A percentile compares a stretch with the other conserved stretches of the same genome.
These are phyloP conservation scores for Cucumis variabilis DNA, from an alignment of 331 rosid species.

Conservation along the genomic window DNA sequence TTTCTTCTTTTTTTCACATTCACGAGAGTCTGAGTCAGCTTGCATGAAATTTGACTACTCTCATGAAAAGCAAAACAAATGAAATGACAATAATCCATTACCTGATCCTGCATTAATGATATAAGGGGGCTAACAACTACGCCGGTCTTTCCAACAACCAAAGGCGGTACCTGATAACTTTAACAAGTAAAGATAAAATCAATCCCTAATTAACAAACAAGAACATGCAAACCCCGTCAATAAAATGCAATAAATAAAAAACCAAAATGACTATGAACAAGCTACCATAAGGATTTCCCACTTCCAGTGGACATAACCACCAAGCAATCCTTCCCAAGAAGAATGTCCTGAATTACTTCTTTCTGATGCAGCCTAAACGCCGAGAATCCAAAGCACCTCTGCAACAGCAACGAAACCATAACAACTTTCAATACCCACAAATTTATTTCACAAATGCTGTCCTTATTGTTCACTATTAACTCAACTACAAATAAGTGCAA, in stretches of 20 bases:
- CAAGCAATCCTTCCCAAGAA: slow-evolving; percentile 71
- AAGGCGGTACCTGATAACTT: slow-evolving; percentile 93
- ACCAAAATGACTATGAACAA: not conserved
- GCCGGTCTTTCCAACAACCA: slow-evolving; percentile 82
- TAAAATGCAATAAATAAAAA: slow-evolving; percentile 4
- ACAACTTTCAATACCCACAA: not conserved
- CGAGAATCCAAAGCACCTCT: slow-evolving; percentile 76
- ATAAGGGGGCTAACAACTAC: slow-evolving; percentile 85
- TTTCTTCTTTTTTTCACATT: not conserved
- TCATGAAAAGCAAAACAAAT: not conserved
- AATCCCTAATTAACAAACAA: not conserved
- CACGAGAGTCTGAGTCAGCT: not conserved
- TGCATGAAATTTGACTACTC: not conserved
- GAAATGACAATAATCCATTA: slow-evolving; percentile 27
- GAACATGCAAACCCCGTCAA: not conserved
- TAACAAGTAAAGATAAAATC: not conserved
- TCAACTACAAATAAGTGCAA: not conserved
- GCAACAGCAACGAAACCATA: slow-evolving; percentile 16
- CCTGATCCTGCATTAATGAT: slow-evolving; percentile 98
- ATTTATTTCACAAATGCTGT: not conserved
- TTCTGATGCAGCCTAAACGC: slow-evolving; percentile 74
- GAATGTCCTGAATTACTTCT: slow-evolving; percentile 66
- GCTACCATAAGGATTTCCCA: slow-evolving; percentile 88
- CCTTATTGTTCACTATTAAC: not conserved
- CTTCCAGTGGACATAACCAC: slow-evolving; percentile 97